Evolutionary conservation across 768 basidiomycete species (phyloP), one percentile per base, ranked within the genome.

Genomic region (Cytidiella melzeri): DNA sequence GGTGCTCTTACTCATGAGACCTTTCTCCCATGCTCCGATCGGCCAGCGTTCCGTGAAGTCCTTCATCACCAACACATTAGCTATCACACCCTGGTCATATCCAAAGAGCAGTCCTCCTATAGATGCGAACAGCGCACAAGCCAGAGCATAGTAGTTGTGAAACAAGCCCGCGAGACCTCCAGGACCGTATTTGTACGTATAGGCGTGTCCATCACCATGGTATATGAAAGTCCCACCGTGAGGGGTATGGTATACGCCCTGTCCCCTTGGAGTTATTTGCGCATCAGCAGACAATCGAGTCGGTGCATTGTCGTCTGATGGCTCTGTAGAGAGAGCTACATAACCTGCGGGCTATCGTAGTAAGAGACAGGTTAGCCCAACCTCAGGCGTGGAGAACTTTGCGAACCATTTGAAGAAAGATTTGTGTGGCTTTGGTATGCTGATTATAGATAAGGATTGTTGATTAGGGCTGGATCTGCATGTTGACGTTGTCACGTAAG

Each of bases 1-100:
- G 18, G 34, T 13, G 40, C 13, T 45, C 52, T 37, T 58, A 90
- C 89, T 91, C 78, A 90, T 84, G 18, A 77, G 66, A 4, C 89
- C 89, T 57, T 80, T 83, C 67, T 90, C 80, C 67, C 84, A 71
- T 0, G 87, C 75, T 4, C 81, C 79, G 2, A 87, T 67, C 4
- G 83, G 84, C 81, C 84, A 92, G 7, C 80, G 73, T 43, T 66
- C 55, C 23, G 77, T 55, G 56, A 92, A 92, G 56, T 88, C 83
- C 36, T 72, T 68, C 88, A 91, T 91, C 11, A 91, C 86, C 11
- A 92, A 73, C 12, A 92, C 81, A 61, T 91, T 92, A 2, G 89
- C 85, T 55, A 92, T 88, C 48, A 90, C 88, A 30, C 87, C 87
- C 60, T 90, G 87, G 57, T 89, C 87, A 59, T 90, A 90, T 7